Evolutionary conservation across 2,329 filamentous ascomycete genomes (phyloP), one percentile per base, ranked within the genome.

Genomic region (Xylariaceae sp.): DNA sequence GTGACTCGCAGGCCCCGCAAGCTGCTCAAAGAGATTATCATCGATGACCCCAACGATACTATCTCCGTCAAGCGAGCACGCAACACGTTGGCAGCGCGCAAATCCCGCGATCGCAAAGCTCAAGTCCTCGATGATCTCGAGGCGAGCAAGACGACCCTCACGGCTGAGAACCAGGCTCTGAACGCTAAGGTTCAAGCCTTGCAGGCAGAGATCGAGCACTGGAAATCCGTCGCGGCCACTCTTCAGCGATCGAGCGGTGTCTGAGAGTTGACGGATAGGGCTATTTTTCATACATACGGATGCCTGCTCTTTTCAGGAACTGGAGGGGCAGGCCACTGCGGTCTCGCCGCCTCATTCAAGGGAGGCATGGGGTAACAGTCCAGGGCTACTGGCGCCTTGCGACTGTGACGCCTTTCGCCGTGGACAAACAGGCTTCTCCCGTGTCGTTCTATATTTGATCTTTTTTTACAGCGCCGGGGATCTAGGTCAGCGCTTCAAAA

Each of bases 41-140:
- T 90, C 35, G 81, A 85, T 27, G 89, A 96, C 59, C 81, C 84
- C 1, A 72, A 61, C 39, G 91, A 96, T 63, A 81, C 80, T 10
- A 68, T 87, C n/a, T 90, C 89, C 17, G 81, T 91, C 77, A 96
- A 96, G 83, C 88, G 92, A 68, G 91, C 90, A 44, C 87, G 90
- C 59, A 97, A 96, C 69, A 95, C 90, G 9, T 81, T 95, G 68
- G 92, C 92, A 15, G 92, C 92, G 62, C 90, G 92, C 58, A 96
- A 96, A 74, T 96, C 90, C 52, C 86, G 92, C 45, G 86, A 90
- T 64, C 86, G 90, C 58, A 96, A 96, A 75, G 83, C 89, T 49
- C 78, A 86, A 66, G 81, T 85, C 59, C 77, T 92, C 53, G 84
- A 88, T 48, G 81, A 84, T 50, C 76, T 96, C 41, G 87, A 95